Conservation (phyloP, 192 early-diverging fungal genomes). For the Phlyctochytrium bullatum region DNA sequence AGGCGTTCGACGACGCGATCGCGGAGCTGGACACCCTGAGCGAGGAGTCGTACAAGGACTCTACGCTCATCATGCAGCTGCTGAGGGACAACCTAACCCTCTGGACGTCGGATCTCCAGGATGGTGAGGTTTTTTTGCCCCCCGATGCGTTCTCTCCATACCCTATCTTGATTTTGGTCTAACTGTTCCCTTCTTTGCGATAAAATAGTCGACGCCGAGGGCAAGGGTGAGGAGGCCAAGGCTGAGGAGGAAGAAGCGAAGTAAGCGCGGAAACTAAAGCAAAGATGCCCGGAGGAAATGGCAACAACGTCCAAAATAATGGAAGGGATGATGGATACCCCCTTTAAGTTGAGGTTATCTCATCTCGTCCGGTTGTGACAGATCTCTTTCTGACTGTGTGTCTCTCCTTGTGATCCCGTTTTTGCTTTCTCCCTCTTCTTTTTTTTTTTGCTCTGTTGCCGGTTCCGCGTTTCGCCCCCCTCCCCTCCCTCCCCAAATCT, state of each 20-base stretch:
- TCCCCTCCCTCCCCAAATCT: too few relatives aligned
- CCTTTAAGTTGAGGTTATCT: too few relatives aligned
- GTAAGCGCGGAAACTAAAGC: too few relatives aligned
- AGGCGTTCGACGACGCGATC: conserved; percentile 98
- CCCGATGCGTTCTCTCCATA: neutral
- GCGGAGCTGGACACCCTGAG: conserved; percentile 97
- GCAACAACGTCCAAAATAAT: too few relatives aligned
- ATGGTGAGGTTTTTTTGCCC: conserved; percentile 52
- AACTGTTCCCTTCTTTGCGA: conserved; percentile 3
- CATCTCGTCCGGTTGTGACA: neutral
- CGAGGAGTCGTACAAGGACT: conserved; percentile 99
- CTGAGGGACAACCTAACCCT: conserved; percentile 98
- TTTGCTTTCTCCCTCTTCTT: neutral
- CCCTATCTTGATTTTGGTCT: neutral
- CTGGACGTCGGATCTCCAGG: conserved; percentile 97
- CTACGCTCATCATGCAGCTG: conserved; percentile 99
- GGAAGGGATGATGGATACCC: too few relatives aligned
- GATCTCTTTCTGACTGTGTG: too few relatives aligned
- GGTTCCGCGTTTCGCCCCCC: too few relatives aligned
- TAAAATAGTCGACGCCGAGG: conserved; percentile 31
- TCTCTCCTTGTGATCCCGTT: neutral
- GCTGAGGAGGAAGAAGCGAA: conserved; percentile 50
- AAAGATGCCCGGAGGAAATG: too few relatives aligned
- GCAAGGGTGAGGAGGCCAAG: conserved; percentile 52
- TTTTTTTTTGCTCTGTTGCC: too few relatives aligned